These are phyloP conservation scores for Podaxis mareebaensis DNA, from an alignment of 768 basidiomycete species.

Conservation along the genomic window DNA sequence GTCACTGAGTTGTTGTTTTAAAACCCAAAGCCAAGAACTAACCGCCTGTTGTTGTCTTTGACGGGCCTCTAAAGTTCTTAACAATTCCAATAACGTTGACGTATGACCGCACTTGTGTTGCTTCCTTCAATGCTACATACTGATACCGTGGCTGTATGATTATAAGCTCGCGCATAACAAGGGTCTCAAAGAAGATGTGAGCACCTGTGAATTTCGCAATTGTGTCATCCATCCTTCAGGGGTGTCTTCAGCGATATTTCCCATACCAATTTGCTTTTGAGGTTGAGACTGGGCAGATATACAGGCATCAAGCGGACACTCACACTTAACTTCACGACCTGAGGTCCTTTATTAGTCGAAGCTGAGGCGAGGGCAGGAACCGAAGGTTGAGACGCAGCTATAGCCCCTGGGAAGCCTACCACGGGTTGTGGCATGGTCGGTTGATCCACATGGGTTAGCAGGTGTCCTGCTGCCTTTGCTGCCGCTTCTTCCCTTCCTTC, in stretches of 20 bases:
- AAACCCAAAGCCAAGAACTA: neutral
- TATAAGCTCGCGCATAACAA: neutral
- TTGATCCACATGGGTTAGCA: neutral
- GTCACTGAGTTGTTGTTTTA: neutral
- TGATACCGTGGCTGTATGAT: neutral
- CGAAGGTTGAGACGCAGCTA: neutral
- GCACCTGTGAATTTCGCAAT: constrained; percentile 1
- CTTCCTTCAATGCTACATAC: neutral
- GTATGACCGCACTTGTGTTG: neutral
- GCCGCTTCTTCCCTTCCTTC: neutral
- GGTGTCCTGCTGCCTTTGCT: neutral
- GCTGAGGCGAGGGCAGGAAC: neutral
- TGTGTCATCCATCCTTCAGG: constrained; percentile 8
- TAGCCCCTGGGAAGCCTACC: neutral
- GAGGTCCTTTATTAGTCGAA: neutral
- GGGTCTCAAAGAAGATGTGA: neutral
- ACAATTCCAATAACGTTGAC: constrained; percentile 7
- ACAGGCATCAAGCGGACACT: neutral
- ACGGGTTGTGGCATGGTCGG: neutral
- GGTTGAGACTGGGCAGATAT: neutral
- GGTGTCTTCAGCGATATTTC: constrained; percentile 1
- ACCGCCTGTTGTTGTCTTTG: neutral
- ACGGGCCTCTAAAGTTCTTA: neutral
- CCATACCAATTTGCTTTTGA: neutral
- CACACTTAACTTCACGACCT: neutral